These are phyloP conservation scores for Toxoplasma gondii DNA, from an alignment of 169 alveolate genomes.

Conservation along the genomic window DNA sequence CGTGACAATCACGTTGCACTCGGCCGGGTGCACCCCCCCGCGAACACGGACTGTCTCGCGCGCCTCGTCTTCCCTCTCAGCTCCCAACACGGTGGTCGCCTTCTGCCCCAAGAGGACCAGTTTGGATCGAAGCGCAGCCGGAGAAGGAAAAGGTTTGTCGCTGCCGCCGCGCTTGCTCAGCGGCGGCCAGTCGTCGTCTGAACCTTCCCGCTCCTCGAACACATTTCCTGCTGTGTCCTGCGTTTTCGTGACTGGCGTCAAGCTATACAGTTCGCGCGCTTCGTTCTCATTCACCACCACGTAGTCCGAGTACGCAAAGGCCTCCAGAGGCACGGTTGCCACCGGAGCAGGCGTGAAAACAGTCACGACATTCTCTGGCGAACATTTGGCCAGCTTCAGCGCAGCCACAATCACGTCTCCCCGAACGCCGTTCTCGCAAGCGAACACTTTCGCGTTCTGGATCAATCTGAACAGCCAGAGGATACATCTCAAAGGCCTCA, in stretches of 20 bases:
- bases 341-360: slow-evolving; percentile 72
- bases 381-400: slow-evolving; percentile 59
- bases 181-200: slow-evolving; percentile 25
- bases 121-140: too few relatives aligned
- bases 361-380: slow-evolving; percentile 52
- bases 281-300: slow-evolving; percentile 61
- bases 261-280: slow-evolving; percentile 39
- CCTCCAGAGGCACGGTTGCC: slow-evolving; percentile 53
- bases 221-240: slow-evolving; percentile 11
- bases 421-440: slow-evolving; percentile 66
- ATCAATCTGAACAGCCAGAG: slow-evolving; percentile 51
- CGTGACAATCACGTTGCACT: slow-evolving; percentile 5
- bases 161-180: neutral
- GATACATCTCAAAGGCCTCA: neutral
- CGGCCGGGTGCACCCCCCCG: neutral
- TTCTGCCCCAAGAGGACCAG: too few relatives aligned
- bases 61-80: too few relatives aligned
- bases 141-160: neutral
- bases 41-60: too few relatives aligned
- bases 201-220: slow-evolving; percentile 6
- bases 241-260: neutral
- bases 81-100: too few relatives aligned
- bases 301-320: slow-evolving; percentile 62
- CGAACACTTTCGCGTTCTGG: slow-evolving; percentile 54
- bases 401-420: slow-evolving; percentile 53